These are phyloP conservation scores for Xylariaceae sp. DNA, from an alignment of 2,329 filamentous ascomycete species.

Conservation along the genomic window DNA sequence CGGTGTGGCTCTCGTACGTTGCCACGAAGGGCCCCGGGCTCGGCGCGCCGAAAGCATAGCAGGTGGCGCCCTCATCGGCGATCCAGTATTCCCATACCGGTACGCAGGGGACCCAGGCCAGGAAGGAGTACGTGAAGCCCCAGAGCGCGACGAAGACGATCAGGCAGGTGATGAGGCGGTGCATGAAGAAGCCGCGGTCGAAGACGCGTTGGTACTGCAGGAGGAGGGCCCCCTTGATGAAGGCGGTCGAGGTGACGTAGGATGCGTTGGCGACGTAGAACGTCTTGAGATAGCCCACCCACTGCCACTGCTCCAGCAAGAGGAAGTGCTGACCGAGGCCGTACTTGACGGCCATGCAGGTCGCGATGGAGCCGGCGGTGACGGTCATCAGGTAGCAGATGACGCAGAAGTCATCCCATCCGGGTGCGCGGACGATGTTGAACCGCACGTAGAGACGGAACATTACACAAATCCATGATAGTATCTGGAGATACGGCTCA, in stretches of 20 bases:
- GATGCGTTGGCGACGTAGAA: constrained; percentile 23
- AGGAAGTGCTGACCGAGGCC: constrained; percentile 24
- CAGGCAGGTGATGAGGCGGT: constrained; percentile 16
- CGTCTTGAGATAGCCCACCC: constrained; percentile 14
- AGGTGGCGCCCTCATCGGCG: constrained; percentile 11
- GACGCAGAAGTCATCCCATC: constrained; percentile 25
- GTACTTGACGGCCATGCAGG: constrained; percentile 13
- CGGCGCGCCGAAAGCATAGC: constrained; percentile 30
- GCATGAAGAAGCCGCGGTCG: constrained; percentile 12
- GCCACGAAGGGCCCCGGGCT: constrained; percentile 20
- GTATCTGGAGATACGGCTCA: constrained; percentile 11
- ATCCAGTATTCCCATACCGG: constrained; percentile 19
- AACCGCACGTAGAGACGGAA: constrained; percentile 25
- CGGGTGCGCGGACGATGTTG: constrained; percentile 17
- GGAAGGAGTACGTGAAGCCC: constrained; percentile 25
- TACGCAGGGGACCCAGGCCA: constrained; percentile 29
- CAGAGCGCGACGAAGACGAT: constrained; percentile 25
- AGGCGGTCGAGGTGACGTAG: constrained; percentile 19
- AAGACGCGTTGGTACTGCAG: constrained; percentile 25
- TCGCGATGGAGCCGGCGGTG: constrained; percentile 17
- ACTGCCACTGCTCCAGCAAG: constrained; percentile 9
- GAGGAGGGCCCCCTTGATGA: constrained; percentile 24
- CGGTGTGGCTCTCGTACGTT: constrained; percentile 30
- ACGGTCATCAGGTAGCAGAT: constrained; percentile 20
- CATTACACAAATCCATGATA: constrained; percentile 26